These are phyloP conservation scores for Funneliformis geosporum DNA, from an alignment of 192 early-diverging fungal species.

Conservation along the genomic window DNA sequence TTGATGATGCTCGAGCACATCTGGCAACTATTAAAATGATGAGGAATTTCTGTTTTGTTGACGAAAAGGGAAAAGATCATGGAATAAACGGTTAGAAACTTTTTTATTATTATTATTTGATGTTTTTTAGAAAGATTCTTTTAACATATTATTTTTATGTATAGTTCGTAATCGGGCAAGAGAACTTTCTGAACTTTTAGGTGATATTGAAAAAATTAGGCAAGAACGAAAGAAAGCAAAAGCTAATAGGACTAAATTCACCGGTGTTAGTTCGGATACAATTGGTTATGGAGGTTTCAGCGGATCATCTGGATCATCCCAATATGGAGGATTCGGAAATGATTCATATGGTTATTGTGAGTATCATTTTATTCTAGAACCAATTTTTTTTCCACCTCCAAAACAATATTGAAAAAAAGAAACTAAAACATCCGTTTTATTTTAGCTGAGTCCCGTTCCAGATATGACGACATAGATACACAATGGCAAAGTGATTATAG, in stretches of 20 bases:
- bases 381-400: not conserved
- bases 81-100: constrained; percentile 86
- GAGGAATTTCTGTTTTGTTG: constrained; percentile 85
- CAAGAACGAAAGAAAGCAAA: constrained; percentile 88
- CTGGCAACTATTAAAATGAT: constrained; percentile 88
- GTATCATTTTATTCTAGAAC: not conserved
- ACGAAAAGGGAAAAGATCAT: constrained; percentile 96
- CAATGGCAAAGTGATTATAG: constrained; percentile 8
- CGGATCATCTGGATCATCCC: constrained; percentile 40
- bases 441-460: constrained; percentile 26
- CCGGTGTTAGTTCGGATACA: constrained; percentile 66
- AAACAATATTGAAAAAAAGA: not conserved
- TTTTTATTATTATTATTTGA: not conserved
- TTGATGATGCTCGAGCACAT: constrained; percentile 83
- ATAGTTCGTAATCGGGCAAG: constrained; percentile 85
- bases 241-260: constrained; percentile 88
- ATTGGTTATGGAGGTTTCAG: constrained; percentile 39
- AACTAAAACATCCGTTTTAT: not conserved
- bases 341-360: constrained; percentile 50
- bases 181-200: constrained; percentile 83
- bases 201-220: constrained; percentile 75
- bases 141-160: not conserved
- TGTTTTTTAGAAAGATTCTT: not conserved
- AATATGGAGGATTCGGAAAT: constrained; percentile 67
- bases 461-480: constrained; percentile 26